Evolutionary conservation across 495 filamentous ascomycete genomes (phyloP).

Genomic region (Penicillium pulvis): DNA sequence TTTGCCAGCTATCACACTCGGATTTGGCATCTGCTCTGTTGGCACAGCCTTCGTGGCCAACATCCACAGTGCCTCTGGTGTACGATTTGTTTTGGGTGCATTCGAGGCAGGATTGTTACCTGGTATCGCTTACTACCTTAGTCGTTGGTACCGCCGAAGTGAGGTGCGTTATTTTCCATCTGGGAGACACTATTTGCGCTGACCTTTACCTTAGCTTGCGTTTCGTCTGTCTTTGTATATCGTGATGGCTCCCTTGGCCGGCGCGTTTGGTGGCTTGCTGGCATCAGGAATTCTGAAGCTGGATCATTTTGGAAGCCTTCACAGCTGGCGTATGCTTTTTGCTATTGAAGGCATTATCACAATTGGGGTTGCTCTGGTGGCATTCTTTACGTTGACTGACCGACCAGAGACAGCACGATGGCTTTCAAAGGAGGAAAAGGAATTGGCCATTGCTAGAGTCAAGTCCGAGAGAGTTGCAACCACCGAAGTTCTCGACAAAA

Average conservation of each 20-base stretch:
- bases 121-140: slow-evolving; percentile 73
- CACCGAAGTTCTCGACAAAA: slow-evolving; percentile 59
- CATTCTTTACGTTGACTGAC: slow-evolving; percentile 67
- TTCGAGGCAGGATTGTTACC: slow-evolving; percentile 73
- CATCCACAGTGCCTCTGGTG: slow-evolving; percentile 42
- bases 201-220: slow-evolving; percentile 37
- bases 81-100: slow-evolving; percentile 59
- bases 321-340: slow-evolving; percentile 73
- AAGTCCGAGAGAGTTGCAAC: slow-evolving; percentile 67
- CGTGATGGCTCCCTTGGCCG: slow-evolving; percentile 65
- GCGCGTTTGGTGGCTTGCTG: slow-evolving; percentile 70
- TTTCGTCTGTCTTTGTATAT: slow-evolving; percentile 58
- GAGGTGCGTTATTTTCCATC: slow-evolving; percentile 35
- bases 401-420: slow-evolving; percentile 65
- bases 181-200: not conserved
- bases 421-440: slow-evolving; percentile 63
- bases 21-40: slow-evolving; percentile 51
- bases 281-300: slow-evolving; percentile 59
- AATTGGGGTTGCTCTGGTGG: slow-evolving; percentile 56
- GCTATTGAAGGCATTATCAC: slow-evolving; percentile 75
- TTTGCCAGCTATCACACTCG: slow-evolving; percentile 46
- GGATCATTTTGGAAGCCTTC: slow-evolving; percentile 43
- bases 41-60: slow-evolving; percentile 51
- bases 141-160: slow-evolving; percentile 68
- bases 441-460: slow-evolving; percentile 61